These are phyloP conservation scores for Pneumocystis oryctolagi DNA, from an alignment of 1,139 yeast genomes.

Conservation along the genomic window DNA sequence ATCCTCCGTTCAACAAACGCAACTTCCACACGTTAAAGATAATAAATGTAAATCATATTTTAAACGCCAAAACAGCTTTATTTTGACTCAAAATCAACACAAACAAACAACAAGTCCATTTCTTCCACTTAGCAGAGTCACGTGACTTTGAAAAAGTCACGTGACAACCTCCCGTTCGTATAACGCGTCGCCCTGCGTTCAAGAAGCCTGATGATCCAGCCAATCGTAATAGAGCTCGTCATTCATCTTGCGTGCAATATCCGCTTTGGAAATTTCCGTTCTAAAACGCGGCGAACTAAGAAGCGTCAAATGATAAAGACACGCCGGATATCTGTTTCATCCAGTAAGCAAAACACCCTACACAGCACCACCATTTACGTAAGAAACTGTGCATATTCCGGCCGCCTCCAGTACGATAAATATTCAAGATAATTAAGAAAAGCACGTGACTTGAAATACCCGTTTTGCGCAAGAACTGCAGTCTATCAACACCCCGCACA, in stretches of 20 bases:
- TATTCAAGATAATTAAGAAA: conserved; percentile 53
- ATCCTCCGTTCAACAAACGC: no score
- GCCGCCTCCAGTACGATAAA: conserved; percentile 57
- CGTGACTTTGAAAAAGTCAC: no score
- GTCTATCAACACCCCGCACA: background rate
- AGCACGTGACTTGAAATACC: conserved; percentile 43
- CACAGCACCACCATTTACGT: conserved; percentile 25
- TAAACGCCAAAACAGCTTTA: no score
- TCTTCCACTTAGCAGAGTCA: no score
- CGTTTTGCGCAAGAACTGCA: conserved; percentile 54
- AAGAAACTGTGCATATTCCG: conserved; percentile 48
- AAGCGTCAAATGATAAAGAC: background rate
- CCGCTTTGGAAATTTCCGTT: background rate
- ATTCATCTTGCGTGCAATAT: background rate
- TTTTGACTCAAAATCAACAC: no score
- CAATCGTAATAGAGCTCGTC: background rate
- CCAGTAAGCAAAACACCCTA: background rate
- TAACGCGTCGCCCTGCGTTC: background rate
- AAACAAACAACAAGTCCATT: no score
- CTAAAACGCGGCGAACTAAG: background rate
- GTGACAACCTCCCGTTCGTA: background rate
- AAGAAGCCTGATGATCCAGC: no score
- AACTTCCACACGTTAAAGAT: no score
- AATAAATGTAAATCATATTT: no score
- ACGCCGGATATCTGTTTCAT: background rate